Conservation (phyloP, 2,329 filamentous ascomycete genomes). For the Bipolaris bicolor region DNA sequence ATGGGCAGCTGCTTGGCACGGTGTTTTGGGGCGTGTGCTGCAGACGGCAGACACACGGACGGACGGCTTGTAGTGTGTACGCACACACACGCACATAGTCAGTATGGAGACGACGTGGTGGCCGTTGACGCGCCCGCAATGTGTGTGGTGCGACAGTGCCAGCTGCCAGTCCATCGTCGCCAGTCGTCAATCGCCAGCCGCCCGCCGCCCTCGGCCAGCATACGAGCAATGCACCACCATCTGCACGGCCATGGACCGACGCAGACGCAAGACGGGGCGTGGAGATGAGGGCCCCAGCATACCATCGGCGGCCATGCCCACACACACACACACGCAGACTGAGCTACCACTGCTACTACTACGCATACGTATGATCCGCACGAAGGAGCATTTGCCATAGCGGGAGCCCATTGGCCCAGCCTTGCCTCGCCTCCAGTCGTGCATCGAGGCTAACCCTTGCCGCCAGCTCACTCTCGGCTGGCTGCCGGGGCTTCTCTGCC, state of each 20-base stretch:
- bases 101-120: not conserved
- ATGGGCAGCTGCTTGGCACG: too few relatives aligned
- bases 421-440: slow-evolving; percentile 15
- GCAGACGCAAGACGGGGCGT: not conserved
- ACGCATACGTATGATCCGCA: slow-evolving; percentile 7
- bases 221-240: slow-evolving; percentile 4
- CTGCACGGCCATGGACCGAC: not conserved
- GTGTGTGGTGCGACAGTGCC: not conserved
- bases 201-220: not conserved
- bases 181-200: not conserved
- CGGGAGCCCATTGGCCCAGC: slow-evolving; percentile 15
- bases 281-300: not conserved
- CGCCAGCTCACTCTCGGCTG: slow-evolving; percentile 15
- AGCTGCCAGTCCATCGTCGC: not conserved
- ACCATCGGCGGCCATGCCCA: too few relatives aligned
- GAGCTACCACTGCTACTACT: too few relatives aligned
- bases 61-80: not conserved
- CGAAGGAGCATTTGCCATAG: slow-evolving; percentile 16
- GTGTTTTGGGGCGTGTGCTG: too few relatives aligned
- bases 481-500: slow-evolving; percentile 10
- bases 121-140: not conserved
- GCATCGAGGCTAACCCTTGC: slow-evolving; percentile 14
- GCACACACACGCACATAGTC: not conserved
- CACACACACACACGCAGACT: too few relatives aligned
- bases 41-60: too few relatives aligned